Conservation (phyloP, 768 basidiomycete species). For the Rhodotorula sphaerocarpa region DNA sequence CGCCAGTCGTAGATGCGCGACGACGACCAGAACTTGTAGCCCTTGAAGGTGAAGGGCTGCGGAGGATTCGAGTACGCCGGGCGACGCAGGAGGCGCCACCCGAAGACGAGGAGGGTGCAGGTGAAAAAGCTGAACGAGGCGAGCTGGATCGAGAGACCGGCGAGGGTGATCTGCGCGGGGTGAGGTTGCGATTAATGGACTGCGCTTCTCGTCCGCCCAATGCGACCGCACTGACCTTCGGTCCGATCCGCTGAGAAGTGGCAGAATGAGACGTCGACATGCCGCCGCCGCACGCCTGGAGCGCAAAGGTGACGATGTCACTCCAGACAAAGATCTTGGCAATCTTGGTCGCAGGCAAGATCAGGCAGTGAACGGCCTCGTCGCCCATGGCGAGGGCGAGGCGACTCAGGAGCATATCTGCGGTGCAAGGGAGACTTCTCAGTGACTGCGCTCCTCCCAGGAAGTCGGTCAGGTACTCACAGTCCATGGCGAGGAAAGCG, state of each 20-base stretch:
- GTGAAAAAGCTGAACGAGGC: constrained; percentile 30
- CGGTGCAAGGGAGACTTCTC: background rate
- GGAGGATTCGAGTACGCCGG: background rate
- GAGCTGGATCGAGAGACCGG: constrained; percentile 31
- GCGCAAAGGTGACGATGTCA: constrained; percentile 30
- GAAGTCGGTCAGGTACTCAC: too few species aligned
- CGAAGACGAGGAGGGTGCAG: constrained; percentile 21
- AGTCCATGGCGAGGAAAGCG: constrained; percentile 56
- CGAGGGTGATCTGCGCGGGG: constrained; percentile 17
- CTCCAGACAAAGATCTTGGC: constrained; percentile 11
- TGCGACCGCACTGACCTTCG: background rate
- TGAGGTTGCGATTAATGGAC: background rate
- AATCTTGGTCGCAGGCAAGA: constrained; percentile 1
- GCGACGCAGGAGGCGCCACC: constrained; percentile 3
- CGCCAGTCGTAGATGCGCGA: constrained; percentile 17
- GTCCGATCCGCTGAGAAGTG: background rate
- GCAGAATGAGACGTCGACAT: background rate
- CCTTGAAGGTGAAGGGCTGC: background rate
- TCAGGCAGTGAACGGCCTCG: constrained; percentile 19
- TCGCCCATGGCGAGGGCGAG: constrained; percentile 15
- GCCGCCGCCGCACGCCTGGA: constrained; percentile 24
- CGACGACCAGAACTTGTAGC: background rate
- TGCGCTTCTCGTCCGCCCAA: too few species aligned
- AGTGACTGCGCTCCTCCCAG: too few species aligned
- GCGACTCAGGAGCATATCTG: constrained; percentile 19